Base-by-base conservation (phyloP, 1,284 basidiomycete species). In the Ganoderma multipileum region DNA sequence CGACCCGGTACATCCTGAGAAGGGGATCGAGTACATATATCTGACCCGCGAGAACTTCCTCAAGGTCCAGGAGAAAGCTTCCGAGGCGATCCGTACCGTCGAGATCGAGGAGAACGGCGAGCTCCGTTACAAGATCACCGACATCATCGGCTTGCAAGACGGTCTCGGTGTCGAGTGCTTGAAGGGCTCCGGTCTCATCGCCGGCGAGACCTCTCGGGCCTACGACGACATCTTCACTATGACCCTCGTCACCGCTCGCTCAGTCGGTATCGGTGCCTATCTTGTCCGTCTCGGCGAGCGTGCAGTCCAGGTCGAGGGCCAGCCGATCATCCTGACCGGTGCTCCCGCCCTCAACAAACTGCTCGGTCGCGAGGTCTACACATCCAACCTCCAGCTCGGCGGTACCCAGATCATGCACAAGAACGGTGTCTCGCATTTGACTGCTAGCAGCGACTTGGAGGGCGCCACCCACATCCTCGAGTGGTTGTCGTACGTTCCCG, bases 221-320 rank as follows among this genome's bases (percentile, higher is more conserved):
- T 98, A 98, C 81, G 96, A 99, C 76, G 96, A 99, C 79, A 98
- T 99, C 80, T 99, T 99, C 86, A 99, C 98, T 63, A 97, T 99
- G 80, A 99, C 98, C 26, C 91, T 99, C 77, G 97, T 99, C 75
- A 98, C 97, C 55, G 98, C 97, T 74, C 95, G 98, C 66, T 99
- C 97, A 6, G 98, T 99, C 75, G 98, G 98, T 83, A 99, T 99
- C 76, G 98, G 98, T 79, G 98, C 98, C 47, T 99, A 99, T 82
- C 94, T 99, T 67, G 97, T 99, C 67, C 96, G 98, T 76, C 90
- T 99, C 52, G 98, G 98, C 76, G 95, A 99, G 84, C 93, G 98
- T 77, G 95, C 98, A 3, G 96, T 99, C 63, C 98, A 99, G 82
- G 98, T 99, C 66, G 98, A 99, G 82, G 97, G 97, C 61, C 97